phyloP scores from a whole-genome alignment of 164 flowering plant genomes.

The Paratinospora sagittata region DNA sequence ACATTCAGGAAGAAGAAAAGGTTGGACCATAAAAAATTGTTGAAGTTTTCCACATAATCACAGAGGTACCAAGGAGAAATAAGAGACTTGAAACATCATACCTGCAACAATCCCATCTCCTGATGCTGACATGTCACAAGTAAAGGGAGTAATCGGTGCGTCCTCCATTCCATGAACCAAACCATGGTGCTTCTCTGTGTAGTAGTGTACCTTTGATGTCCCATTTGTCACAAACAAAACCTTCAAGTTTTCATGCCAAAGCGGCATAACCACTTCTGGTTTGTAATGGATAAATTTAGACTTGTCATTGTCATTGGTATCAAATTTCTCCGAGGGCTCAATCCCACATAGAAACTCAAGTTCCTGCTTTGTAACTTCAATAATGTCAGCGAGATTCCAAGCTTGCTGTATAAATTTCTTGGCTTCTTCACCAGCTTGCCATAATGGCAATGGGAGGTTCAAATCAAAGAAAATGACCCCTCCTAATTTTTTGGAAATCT shows the following conservation, averaged over 20 bases:
- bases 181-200: slow-evolving; percentile 62
- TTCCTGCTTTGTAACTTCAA: slow-evolving; percentile 94
- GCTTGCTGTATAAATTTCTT: slow-evolving; percentile 56
- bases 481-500: slow-evolving; percentile 60
- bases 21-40: not conserved
- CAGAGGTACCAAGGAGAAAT: slow-evolving; percentile 1
- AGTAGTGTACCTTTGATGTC: slow-evolving; percentile 88
- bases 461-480: slow-evolving; percentile 69
- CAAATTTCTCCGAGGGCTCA: slow-evolving; percentile 58
- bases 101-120: slow-evolving; percentile 98
- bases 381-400: slow-evolving; percentile 70
- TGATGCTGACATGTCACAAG: slow-evolving; percentile 83
- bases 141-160: slow-evolving; percentile 74
- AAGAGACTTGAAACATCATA: slow-evolving; percentile 16
- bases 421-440: slow-evolving; percentile 78
- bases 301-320: slow-evolving; percentile 51
- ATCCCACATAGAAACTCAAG: slow-evolving; percentile 91
- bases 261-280: slow-evolving; percentile 52
- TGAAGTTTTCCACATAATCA: not conserved
- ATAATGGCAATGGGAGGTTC: slow-evolving; percentile 86
- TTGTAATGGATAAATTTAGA: slow-evolving; percentile 69
- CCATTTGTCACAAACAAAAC: slow-evolving; percentile 94
- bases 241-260: slow-evolving; percentile 88
- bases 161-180: slow-evolving; percentile 69
- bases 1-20: not conserved